A percentile compares a stretch with the other conserved stretches of the same genome.
Evolutionary conservation across 1,284 basidiomycete genomes (phyloP).

Genomic region (Ganoderma sinense): DNA sequence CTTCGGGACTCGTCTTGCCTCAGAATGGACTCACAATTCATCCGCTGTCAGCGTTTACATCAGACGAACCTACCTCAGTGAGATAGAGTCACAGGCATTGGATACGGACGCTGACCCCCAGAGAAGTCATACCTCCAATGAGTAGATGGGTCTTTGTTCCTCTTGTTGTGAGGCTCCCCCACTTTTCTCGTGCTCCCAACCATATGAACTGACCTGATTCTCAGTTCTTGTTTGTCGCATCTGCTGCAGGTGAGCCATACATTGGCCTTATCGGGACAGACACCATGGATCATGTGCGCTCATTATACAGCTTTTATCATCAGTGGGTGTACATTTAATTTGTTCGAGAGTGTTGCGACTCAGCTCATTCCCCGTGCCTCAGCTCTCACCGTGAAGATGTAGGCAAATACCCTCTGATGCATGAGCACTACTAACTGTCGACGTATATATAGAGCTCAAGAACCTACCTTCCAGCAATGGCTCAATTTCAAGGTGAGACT

Average conservation of each 20-base stretch:
- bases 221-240: not conserved
- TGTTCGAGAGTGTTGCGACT: too few species aligned
- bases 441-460: not conserved
- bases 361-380: not conserved
- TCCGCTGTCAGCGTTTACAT: not conserved
- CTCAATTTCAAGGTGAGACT: not conserved
- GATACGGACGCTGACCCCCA: not conserved
- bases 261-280: not conserved
- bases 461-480: not conserved
- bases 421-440: not conserved
- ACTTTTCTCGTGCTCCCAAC: not conserved
- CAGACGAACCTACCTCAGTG: not conserved
- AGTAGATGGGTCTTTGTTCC: not conserved
- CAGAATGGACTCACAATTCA: not conserved
- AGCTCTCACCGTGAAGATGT: slow-evolving; percentile 2
- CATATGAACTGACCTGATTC: not conserved
- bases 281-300: not conserved
- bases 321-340: not conserved
- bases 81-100: not conserved
- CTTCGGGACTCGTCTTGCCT: not conserved
- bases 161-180: not conserved
- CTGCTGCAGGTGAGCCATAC: not conserved
- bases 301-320: not conserved
- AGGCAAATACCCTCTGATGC: too few species aligned
- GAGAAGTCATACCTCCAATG: not conserved